These are phyloP conservation scores for Pichia cactophila DNA, from an alignment of 1,139 yeast genomes.

Conservation along the genomic window DNA sequence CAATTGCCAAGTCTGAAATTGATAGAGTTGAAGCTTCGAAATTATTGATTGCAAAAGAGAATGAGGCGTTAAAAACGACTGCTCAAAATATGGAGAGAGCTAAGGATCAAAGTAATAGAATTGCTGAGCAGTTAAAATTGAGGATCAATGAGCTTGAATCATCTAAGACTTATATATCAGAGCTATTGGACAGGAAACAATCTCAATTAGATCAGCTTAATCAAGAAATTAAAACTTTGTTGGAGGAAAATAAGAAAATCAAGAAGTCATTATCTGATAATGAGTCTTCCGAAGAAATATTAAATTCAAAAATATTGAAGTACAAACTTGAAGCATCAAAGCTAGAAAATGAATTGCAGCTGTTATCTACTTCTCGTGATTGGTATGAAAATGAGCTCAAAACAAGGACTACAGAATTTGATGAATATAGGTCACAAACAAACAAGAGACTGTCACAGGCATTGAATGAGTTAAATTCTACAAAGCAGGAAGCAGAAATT, in stretches of 20 bases:
- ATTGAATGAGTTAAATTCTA: slow-evolving; percentile 29
- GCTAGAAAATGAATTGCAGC: slow-evolving; percentile 36
- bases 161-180: slow-evolving; percentile 35
- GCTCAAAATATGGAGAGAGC: not conserved
- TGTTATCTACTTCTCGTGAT: slow-evolving; percentile 33
- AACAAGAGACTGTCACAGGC: slow-evolving; percentile 26
- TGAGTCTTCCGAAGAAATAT: slow-evolving; percentile 21
- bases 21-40: slow-evolving; percentile 24
- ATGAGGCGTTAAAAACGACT: slow-evolving; percentile 23
- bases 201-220: slow-evolving; percentile 43
- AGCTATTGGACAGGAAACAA: slow-evolving; percentile 37
- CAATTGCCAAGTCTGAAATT: slow-evolving; percentile 7
- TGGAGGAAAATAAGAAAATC: slow-evolving; percentile 37
- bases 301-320: slow-evolving; percentile 20
- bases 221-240: slow-evolving; percentile 42
- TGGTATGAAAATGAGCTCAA: slow-evolving; percentile 47
- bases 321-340: slow-evolving; percentile 30
- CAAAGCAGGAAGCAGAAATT: slow-evolving; percentile 34
- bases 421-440: slow-evolving; percentile 25
- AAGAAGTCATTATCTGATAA: slow-evolving; percentile 34
- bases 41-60: slow-evolving; percentile 26
- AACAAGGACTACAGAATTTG: slow-evolving; percentile 22
- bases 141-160: slow-evolving; percentile 24
- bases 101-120: not conserved
- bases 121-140: slow-evolving; percentile 16